phyloP scores from a whole-genome alignment of 2,329 filamentous ascomycete species.

The Alternaria arbusti region DNA sequence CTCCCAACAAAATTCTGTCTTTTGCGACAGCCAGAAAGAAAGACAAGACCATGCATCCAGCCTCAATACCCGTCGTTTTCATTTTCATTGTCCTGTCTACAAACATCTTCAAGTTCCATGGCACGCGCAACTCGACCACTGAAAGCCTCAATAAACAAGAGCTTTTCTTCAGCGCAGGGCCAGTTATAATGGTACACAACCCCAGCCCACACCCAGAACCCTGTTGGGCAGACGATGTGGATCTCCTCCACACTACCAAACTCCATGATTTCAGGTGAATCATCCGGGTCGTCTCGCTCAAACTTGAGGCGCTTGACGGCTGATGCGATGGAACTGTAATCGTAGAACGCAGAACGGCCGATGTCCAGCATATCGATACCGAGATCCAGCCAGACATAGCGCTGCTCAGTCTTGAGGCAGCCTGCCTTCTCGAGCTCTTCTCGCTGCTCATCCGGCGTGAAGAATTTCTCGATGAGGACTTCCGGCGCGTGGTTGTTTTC shows the following conservation, averaged over 20 bases:
- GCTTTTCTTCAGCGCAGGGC: conserved; percentile 7
- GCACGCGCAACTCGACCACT: conserved; percentile 10
- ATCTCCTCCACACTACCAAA: conserved; percentile 8
- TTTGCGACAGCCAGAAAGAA: not conserved
- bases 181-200: not conserved
- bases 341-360: not conserved
- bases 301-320: conserved; percentile 10
- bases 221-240: conserved; percentile 7
- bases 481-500: not conserved
- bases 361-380: conserved; percentile 12
- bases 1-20: accelerated
- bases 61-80: not conserved
- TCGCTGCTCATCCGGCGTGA: not conserved
- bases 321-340: not conserved
- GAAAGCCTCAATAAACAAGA: conserved; percentile 8
- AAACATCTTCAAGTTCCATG: conserved; percentile 11
- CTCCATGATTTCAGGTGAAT: not conserved
- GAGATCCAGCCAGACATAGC: conserved; percentile 13
- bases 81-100: not conserved
- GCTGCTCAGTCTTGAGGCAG: not conserved
- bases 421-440: not conserved
- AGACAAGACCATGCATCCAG: not conserved
- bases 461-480: not conserved
- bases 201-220: conserved; percentile 6
- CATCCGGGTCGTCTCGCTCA: not conserved